Percentiles rank a stretch among this genome's conserved stretches.
These are phyloP conservation scores for Podaxis rugospora DNA, from an alignment of 768 basidiomycete genomes.

Conservation along the genomic window DNA sequence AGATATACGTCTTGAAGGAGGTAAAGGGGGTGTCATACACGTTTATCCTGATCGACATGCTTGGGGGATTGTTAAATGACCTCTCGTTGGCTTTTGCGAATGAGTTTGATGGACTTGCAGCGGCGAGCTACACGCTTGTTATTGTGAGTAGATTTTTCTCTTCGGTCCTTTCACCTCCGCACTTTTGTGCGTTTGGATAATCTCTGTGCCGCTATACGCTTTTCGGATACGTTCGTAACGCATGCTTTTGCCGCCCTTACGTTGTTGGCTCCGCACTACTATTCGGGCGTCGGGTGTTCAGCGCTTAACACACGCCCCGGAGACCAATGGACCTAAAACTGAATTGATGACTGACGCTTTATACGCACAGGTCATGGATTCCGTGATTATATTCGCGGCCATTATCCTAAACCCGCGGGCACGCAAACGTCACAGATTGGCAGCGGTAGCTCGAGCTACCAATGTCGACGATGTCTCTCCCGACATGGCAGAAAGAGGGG, in stretches of 20 bases:
- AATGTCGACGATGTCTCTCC: neutral
- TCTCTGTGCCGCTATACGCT: neutral
- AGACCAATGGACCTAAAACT: neutral
- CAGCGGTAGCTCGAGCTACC: neutral
- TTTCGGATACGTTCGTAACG: too few relatives aligned
- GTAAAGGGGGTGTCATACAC: slow-evolving; percentile 65
- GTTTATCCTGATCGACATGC: slow-evolving; percentile 68
- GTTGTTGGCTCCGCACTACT: neutral
- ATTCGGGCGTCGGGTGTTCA: neutral
- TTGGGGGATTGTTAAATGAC: slow-evolving; percentile 67
- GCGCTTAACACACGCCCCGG: neutral
- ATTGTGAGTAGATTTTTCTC: slow-evolving; percentile 35
- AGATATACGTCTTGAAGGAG: slow-evolving; percentile 62
- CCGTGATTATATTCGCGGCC: slow-evolving; percentile 54
- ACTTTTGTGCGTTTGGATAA: neutral
- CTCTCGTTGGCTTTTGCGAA: slow-evolving; percentile 65
- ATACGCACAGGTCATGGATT: slow-evolving; percentile 50
- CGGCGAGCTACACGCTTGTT: slow-evolving; percentile 58
- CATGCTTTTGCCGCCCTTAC: too few relatives aligned
- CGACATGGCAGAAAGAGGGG: neutral
- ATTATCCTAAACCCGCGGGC: slow-evolving; percentile 63
- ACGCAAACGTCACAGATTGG: slow-evolving; percentile 26
- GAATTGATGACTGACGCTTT: neutral
- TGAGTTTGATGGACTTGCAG: slow-evolving; percentile 60
- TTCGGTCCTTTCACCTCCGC: neutral